Evolutionary conservation across 2,329 filamentous ascomycete genomes (phyloP).

Genomic region (Ophiostoma piceae): DNA sequence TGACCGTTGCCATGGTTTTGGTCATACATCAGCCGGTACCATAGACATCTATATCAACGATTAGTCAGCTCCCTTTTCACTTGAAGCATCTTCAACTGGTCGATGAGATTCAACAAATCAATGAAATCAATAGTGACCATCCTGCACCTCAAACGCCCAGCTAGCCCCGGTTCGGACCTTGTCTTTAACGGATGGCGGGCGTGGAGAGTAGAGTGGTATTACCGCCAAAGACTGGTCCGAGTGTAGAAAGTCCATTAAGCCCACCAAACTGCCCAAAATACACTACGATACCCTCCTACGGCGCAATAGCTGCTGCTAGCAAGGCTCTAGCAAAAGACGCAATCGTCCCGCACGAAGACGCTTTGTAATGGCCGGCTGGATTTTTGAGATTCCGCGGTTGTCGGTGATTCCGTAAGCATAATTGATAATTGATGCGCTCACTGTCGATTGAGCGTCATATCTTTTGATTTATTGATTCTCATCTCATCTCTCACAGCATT

Average conservation of each 20-base stretch:
- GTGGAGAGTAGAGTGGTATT: background rate
- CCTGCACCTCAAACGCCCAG: background rate
- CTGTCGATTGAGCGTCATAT: background rate
- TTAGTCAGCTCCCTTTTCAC: background rate
- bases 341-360: conserved; percentile 16
- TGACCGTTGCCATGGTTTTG: background rate
- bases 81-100: background rate
- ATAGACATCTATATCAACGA: background rate
- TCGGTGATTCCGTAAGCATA: background rate
- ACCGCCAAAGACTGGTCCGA: background rate
- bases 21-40: background rate
- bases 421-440: background rate
- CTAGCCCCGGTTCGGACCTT: background rate
- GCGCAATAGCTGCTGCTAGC: background rate
- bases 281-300: background rate
- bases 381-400: conserved; percentile 4
- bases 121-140: background rate
- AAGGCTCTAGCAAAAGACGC: conserved; percentile 10
- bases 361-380: conserved; percentile 20
- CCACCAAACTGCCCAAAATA: background rate
- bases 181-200: background rate
- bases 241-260: background rate
- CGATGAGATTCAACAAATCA: background rate
- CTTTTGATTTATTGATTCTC: background rate
- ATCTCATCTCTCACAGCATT: background rate